phyloP scores from a whole-genome alignment of 495 filamentous ascomycete species.

The Penicillium atrosanguineum region DNA sequence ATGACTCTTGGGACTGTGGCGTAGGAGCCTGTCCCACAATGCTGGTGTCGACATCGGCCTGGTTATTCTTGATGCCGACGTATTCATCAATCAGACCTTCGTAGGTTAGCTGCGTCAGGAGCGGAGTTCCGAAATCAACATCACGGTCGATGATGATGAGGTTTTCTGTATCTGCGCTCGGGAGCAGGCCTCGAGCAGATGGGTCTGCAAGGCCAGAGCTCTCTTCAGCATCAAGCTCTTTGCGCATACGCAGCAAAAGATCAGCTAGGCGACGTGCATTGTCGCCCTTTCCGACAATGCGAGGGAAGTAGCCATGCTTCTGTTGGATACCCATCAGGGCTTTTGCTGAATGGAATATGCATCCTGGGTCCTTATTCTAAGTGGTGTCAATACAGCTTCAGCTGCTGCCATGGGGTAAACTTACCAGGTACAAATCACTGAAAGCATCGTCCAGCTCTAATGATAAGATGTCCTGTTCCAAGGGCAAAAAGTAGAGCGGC shows the following conservation, averaged over 20 bases:
- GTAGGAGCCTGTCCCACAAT: conserved; percentile 73
- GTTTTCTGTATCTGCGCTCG: conserved; percentile 82
- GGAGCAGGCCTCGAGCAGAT: conserved; percentile 66
- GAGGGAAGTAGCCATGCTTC: conserved; percentile 87
- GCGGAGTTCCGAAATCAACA: conserved; percentile 83
- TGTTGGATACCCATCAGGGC: conserved; percentile 96
- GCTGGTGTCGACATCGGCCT: conserved; percentile 89
- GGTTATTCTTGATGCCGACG: conserved; percentile 82
- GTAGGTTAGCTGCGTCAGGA: conserved; percentile 95
- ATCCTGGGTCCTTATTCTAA: conserved; percentile 84
- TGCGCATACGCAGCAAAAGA: conserved; percentile 87
- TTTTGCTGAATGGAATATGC: conserved; percentile 80
- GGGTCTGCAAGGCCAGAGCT: conserved; percentile 56
- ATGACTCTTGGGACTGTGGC: conserved; percentile 50
- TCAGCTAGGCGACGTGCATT: conserved; percentile 86
- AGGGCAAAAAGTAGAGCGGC: conserved; percentile 81
- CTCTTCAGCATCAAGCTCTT: conserved; percentile 80
- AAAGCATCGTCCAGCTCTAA: conserved; percentile 87
- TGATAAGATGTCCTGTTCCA: conserved; percentile 89
- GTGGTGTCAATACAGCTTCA: background rate
- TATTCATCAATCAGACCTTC: conserved; percentile 95
- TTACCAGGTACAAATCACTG: conserved; percentile 77
- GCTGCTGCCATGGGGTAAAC: conserved; percentile 8
- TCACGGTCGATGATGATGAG: conserved; percentile 95
- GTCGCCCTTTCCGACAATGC: conserved; percentile 95